phyloP scores from a whole-genome alignment of 139 green algal species.

The Micractinium conductrix region DNA sequence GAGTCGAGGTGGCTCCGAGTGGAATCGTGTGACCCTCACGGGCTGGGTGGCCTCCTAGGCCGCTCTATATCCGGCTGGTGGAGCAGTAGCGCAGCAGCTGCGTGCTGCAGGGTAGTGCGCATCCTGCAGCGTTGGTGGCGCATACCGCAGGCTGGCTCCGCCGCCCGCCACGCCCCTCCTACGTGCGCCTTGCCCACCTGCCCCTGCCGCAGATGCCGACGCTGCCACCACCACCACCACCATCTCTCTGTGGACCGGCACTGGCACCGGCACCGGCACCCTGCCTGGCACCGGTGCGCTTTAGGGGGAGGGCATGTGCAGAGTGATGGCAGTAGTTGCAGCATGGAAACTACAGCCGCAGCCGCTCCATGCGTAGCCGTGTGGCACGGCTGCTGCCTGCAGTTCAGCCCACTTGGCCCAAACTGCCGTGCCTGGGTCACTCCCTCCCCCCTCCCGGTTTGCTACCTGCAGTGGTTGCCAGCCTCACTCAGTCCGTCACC shows the following conservation, averaged over 20 bases:
- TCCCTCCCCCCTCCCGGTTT: background rate
- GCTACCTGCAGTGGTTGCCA: background rate
- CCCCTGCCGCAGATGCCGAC: background rate
- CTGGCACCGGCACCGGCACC: background rate
- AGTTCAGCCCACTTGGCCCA: background rate
- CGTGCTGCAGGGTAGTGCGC: no score
- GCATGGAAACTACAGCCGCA: no score
- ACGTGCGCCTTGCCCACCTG: background rate
- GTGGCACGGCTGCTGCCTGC: background rate
- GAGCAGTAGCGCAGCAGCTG: background rate
- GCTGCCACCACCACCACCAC: background rate
- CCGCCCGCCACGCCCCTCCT: background rate
- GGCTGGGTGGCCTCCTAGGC: background rate
- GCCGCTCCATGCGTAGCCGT: no score
- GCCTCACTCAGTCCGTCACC: background rate
- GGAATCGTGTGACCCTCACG: no score
- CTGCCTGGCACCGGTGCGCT: background rate
- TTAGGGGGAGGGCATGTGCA: no score
- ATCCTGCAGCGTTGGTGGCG: no score
- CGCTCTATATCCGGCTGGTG: no score
- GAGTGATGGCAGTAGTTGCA: no score
- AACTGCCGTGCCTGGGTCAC: background rate
- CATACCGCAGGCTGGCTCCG: background rate
- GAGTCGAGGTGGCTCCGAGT: no score
- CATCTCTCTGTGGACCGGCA: background rate